Conservation (phyloP, 73 alveolate species). For the Effrenium voratum region DNA sequence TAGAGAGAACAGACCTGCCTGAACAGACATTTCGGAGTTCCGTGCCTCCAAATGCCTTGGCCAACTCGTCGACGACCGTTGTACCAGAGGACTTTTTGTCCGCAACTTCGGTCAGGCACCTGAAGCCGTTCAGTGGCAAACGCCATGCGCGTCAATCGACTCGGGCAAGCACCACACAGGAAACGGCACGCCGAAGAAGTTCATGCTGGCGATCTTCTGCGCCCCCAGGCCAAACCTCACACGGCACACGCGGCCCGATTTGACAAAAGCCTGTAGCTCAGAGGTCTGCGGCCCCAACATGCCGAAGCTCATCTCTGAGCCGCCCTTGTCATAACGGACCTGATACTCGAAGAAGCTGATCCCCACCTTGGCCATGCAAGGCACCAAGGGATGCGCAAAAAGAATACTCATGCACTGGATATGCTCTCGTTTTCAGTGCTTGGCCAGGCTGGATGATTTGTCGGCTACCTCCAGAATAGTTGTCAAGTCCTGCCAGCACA, state of each 20-base stretch:
- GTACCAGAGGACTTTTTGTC: not conserved
- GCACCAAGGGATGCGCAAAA: no score
- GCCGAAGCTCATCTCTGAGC: conserved; percentile 83
- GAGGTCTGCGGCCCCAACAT: not conserved
- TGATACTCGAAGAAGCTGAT: conserved; percentile 76
- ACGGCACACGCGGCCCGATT: not conserved
- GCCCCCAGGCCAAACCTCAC: conserved; percentile 67
- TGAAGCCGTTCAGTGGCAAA: not conserved
- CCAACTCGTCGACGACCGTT: conserved; percentile 27
- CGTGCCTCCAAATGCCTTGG: conserved; percentile 52
- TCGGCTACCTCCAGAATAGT: no score
- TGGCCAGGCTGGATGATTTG: no score
- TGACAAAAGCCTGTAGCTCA: not conserved
- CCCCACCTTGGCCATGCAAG: conserved; percentile 41
- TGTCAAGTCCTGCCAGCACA: no score
- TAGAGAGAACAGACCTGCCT: not conserved
- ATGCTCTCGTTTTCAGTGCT: no score
- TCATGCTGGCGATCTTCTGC: conserved; percentile 32
- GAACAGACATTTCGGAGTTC: not conserved
- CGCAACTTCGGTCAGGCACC: conserved; percentile 56
- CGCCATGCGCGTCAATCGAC: not conserved
- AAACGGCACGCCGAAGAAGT: conserved; percentile 67
- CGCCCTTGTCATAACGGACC: conserved; percentile 88
- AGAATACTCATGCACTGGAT: no score
- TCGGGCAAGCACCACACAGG: conserved; percentile 42